Evolutionary conservation across 352 stramenopile genomes (phyloP), one percentile per base, ranked within the genome.

Genomic region (Phytopythium montanum): DNA sequence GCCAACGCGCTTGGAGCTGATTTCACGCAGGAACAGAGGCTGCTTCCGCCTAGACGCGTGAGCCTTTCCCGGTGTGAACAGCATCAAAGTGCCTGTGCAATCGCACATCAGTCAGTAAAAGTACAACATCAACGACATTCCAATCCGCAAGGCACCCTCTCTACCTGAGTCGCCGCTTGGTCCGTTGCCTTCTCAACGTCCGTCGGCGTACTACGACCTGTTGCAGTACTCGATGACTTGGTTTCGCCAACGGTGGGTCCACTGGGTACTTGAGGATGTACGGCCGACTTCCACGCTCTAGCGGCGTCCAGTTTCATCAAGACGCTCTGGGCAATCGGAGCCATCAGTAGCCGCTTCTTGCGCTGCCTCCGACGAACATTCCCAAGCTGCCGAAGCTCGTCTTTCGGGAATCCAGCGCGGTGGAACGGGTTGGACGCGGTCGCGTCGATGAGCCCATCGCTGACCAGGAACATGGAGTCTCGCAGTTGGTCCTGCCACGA

Each of bases 251-350:
- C 36, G 92, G 90, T 68, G 89, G 92, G 60, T 68, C 91, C 31
- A 81, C 92, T 73, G 87, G 81, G 31, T 10, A 36, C 58, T 88
- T 92, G 85, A 77, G 88, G 68, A 85, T 87, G 45, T 89, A 90
- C 67, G 78, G 69, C 58, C 76, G 88, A 49, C 55, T 92, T 55
- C 84, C 82, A 45, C 71, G 66, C 0, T 79, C 85, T 10, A 70
- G 62, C 31, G 4, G 51, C 51, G 42, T 73, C 48, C 3, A 88
- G 28, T 25, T 81, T 88, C 4, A 56, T 69, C 53, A 84, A 51
- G 5, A 87, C 44, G 5, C 72, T 68, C 25, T 73, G 67, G 19
- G 56, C 71, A 49, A 56, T 55, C n/a, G 48, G 63, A 38, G 64
- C 66, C 13, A 80, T 28, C 31, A 87, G 60, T 19, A 76, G 8